Base-by-base conservation (phyloP, 2,329 filamentous ascomycete genomes). In the Trichoderma brevicompactum region DNA sequence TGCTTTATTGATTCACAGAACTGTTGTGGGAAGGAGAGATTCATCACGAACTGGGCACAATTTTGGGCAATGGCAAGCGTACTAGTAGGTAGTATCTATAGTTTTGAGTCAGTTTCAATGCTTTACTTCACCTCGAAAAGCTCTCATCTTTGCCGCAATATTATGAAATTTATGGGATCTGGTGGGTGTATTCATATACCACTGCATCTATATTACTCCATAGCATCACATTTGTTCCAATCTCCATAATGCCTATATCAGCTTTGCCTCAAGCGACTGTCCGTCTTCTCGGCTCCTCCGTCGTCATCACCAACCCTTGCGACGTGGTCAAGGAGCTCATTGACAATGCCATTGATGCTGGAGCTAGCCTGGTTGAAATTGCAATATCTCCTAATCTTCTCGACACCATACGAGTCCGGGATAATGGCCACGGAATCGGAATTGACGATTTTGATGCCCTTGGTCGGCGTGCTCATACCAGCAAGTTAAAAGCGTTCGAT, bases 311-410 rank as follows among this genome's bases (percentile, higher is more conserved):
- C 5, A 85, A 85, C 7, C 83, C 90, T 0, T 77, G 81, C 12
- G 83, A 85, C 10, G 78, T 92, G 2, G 84, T 92, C 70, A 94
- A 94, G 73, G 91, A 94, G 75, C 85, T 94, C 4, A 76, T 94
- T 38, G 91, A 94, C 70, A 94, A 94, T 74, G 83, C 90, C 49
- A 82, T 94, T 19, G 91, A 94, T 75, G 89, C 90, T 7, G 80
- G 83, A 60, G 89, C 91, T 12, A 89, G 84, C 2, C 83, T 82
- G 2, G 80, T 94, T 65, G 85, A 90, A 60, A 78, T 94, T 28
- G 78, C 85, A 34, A 80, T 92, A 13, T 85, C 89, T 4, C 71
- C 81, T 48, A 88, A 93, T 72, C 89, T 88, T 0, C 74, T 93
- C 60, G 88, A 91, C 74, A 84, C 82, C 61, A 84, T 94, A 43